Percentiles rank a stretch among this genome's conserved stretches.
These are phyloP conservation scores for Serendipita indica DNA, from an alignment of 768 basidiomycete species.

Conservation along the genomic window DNA sequence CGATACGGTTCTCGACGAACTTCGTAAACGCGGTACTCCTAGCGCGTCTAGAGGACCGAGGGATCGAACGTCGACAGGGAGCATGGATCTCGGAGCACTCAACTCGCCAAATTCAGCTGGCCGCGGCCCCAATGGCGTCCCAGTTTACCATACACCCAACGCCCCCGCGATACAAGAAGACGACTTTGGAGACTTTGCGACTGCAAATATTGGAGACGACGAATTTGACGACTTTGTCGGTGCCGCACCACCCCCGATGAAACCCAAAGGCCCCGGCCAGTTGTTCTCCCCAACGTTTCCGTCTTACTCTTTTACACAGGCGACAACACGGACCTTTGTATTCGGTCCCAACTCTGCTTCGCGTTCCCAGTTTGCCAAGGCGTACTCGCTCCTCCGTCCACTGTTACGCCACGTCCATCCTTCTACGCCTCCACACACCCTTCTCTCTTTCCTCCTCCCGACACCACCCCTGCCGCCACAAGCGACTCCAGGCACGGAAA, in stretches of 20 bases:
- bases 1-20: slow-evolving; percentile 37
- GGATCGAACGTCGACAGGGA: slow-evolving; percentile 8
- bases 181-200: slow-evolving; percentile 79
- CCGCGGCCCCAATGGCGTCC: background rate
- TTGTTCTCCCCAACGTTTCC: slow-evolving; percentile 10
- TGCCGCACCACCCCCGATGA: slow-evolving; percentile 9
- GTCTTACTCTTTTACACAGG: background rate
- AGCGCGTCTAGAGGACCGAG: slow-evolving; percentile 8
- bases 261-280: background rate
- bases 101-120: background rate
- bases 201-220: slow-evolving; percentile 23
- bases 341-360: slow-evolving; percentile 25
- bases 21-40: slow-evolving; percentile 23
- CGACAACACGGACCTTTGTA: slow-evolving; percentile 24
- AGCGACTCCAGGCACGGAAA: slow-evolving; percentile 18
- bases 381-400: slow-evolving; percentile 47
- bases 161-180: slow-evolving; percentile 29
- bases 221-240: slow-evolving; percentile 24
- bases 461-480: slow-evolving; percentile 17
- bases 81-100: background rate
- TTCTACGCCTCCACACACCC: slow-evolving; percentile 42
- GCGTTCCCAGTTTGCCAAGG: slow-evolving; percentile 48
- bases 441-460: slow-evolving; percentile 45
- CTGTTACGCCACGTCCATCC: slow-evolving; percentile 38
- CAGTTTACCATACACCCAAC: background rate